Conservation (phyloP, 2,329 filamentous ascomycete genomes). For the Massarina eburnea region DNA sequence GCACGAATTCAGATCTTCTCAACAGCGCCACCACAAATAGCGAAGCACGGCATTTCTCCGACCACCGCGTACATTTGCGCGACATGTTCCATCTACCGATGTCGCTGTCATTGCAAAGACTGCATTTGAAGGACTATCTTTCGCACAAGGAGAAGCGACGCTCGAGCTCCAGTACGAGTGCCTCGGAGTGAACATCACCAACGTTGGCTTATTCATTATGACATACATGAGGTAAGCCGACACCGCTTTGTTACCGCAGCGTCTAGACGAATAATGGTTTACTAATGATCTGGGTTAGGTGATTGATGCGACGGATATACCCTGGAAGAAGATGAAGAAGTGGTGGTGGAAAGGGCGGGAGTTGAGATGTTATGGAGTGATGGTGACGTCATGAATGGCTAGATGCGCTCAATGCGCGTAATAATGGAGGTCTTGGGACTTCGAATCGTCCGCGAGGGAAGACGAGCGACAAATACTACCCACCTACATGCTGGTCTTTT, state of each 20-base stretch:
- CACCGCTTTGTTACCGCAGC: too few species aligned
- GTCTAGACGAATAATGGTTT: too few species aligned
- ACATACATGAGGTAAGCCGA: too few species aligned
- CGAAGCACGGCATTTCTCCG: slow-evolving; percentile 11
- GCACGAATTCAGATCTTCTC: slow-evolving; percentile 12
- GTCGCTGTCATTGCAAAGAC: too few species aligned
- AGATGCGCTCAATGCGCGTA: slow-evolving; percentile 4
- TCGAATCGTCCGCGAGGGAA: too few species aligned
- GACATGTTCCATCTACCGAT: slow-evolving; percentile 3
- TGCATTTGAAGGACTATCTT: too few species aligned
- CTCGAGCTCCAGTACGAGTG: neutral
- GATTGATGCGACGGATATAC: neutral
- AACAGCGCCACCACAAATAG: slow-evolving; percentile 9
- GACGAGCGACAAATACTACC: too few species aligned
- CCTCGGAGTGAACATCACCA: neutral
- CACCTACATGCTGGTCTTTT: too few species aligned
- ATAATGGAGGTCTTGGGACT: neutral
- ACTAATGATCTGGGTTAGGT: neutral
- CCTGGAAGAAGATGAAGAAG: neutral
- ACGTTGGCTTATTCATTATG: neutral
- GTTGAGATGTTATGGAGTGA: neutral
- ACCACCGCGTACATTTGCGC: slow-evolving; percentile 9
- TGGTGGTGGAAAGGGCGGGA: neutral
- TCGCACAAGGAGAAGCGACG: too few species aligned
- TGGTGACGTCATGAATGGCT: slow-evolving; percentile 6